These are phyloP conservation scores for Paracoccidioides brasiliensis DNA, from an alignment of 2,329 filamentous ascomycete species.

Conservation along the genomic window DNA sequence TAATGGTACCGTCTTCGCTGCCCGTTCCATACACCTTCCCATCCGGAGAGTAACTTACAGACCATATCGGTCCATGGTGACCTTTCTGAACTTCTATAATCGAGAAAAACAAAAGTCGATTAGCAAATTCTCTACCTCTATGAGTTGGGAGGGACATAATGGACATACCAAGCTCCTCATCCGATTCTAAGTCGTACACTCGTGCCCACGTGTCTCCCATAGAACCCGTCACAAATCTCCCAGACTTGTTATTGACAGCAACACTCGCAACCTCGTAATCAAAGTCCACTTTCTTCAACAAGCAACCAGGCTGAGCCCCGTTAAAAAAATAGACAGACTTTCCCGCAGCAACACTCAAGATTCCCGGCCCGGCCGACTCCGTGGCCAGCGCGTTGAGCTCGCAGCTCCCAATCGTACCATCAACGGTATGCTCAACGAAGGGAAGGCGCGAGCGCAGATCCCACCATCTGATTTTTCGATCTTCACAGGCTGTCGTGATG, in stretches of 20 bases:
- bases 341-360: conserved; percentile 84
- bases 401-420: conserved; percentile 80
- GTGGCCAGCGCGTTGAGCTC: conserved; percentile 64
- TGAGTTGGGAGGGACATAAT: background rate
- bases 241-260: conserved; percentile 66
- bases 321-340: conserved; percentile 91
- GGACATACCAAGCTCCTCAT: conserved; percentile 55
- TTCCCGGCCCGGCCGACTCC: conserved; percentile 49
- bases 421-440: conserved; percentile 63
- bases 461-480: conserved; percentile 90
- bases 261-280: conserved; percentile 83
- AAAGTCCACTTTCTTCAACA: conserved; percentile 68
- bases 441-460: conserved; percentile 66
- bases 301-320: conserved; percentile 51
- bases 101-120: conserved; percentile 13
- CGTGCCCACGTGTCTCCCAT: conserved; percentile 93
- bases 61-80: conserved; percentile 96
- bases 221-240: conserved; percentile 80
- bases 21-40: conserved; percentile 93
- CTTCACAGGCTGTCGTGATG: conserved; percentile 77
- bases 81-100: conserved; percentile 83
- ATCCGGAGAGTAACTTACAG: conserved; percentile 84
- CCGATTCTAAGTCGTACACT: conserved; percentile 78
- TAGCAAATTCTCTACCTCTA: background rate
- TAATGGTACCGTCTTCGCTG: conserved; percentile 95